A percentile compares a stretch with the other conserved stretches of the same genome.
Evolutionary conservation across 2,329 filamentous ascomycete genomes (phyloP).

Genomic region (Tolypocladium tropicale): DNA sequence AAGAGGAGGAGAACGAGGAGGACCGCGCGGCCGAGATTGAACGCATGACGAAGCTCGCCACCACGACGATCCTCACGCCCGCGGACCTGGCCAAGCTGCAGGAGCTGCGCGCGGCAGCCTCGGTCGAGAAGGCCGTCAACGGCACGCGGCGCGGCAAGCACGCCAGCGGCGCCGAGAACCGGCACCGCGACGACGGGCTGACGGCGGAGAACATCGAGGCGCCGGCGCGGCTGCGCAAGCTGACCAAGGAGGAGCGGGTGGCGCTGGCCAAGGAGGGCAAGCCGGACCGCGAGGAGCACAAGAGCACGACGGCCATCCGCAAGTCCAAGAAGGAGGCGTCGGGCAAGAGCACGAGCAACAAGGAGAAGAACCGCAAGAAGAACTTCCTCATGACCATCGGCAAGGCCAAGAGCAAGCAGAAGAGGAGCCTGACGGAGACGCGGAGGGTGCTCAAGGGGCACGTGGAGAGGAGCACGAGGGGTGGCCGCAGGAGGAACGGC

Average conservation of each 20-base stretch:
- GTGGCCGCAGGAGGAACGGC: constrained; percentile 69
- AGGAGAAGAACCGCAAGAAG: constrained; percentile 94
- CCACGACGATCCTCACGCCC: constrained; percentile 85
- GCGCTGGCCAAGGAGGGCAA: constrained; percentile 76
- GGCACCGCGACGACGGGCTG: constrained; percentile 77
- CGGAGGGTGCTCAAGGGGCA: constrained; percentile 72
- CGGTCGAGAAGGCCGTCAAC: constrained; percentile 54
- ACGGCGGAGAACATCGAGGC: constrained; percentile 90
- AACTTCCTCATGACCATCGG: constrained; percentile 98
- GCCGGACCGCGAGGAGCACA: constrained; percentile 67
- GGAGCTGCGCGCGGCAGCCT: constrained; percentile 68
- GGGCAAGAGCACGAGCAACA: constrained; percentile 95
- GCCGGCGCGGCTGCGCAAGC: constrained; percentile 69
- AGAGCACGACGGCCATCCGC: constrained; percentile 72
- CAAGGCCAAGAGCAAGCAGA: constrained; percentile 92
- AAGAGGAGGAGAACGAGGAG: constrained; percentile 31
- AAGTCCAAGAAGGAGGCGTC: constrained; percentile 79
- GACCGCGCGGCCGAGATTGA: constrained; percentile 33
- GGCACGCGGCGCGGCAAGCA: constrained; percentile 31
- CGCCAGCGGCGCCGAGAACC: constrained; percentile 31
- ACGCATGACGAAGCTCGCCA: constrained; percentile 67
- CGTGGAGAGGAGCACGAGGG: constrained; percentile 71
- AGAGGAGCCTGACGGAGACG: constrained; percentile 83
- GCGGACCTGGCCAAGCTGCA: constrained; percentile 92
- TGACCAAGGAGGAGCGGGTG: constrained; percentile 81